phyloP scores from a whole-genome alignment of 176 grass and related monocot species.

The Avena eriantha region DNA sequence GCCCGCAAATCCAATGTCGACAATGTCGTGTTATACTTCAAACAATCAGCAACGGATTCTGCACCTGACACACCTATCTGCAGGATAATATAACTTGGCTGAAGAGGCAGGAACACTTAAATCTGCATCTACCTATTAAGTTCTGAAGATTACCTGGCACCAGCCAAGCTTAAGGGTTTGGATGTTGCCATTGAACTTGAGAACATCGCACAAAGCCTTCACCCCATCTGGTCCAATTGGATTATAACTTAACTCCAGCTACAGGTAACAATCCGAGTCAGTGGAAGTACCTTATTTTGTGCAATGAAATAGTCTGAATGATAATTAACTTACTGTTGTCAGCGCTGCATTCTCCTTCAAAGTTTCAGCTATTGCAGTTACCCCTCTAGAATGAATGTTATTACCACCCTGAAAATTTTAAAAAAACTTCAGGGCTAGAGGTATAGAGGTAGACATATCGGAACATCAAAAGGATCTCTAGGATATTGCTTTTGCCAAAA shows the following conservation, averaged over 20 bases:
- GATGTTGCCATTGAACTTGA: slow-evolving; percentile 92
- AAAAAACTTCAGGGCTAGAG: slow-evolving; percentile 30
- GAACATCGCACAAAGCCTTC: slow-evolving; percentile 80
- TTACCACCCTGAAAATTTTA: slow-evolving; percentile 84
- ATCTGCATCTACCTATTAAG: slow-evolving; percentile 9
- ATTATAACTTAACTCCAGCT: slow-evolving; percentile 98
- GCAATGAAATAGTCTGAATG: slow-evolving; percentile 34
- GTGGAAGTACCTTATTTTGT: slow-evolving; percentile 9
- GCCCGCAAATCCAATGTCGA: slow-evolving; percentile 87
- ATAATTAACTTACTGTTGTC: slow-evolving; percentile 72
- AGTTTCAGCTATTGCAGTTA: slow-evolving; percentile 76
- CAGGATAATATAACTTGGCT: slow-evolving; percentile 49
- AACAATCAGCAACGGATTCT: slow-evolving; percentile 85
- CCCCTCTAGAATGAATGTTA: slow-evolving; percentile 90
- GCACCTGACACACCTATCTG: slow-evolving; percentile 88
- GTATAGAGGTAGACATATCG: neutral
- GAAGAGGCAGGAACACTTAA: slow-evolving; percentile 31
- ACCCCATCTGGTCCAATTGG: slow-evolving; percentile 85
- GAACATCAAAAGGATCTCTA: neutral
- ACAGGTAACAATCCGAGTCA: slow-evolving; percentile 54
- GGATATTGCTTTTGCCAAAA: neutral
- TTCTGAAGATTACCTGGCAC: slow-evolving; percentile 82
- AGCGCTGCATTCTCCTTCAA: slow-evolving; percentile 82
- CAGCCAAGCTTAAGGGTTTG: slow-evolving; percentile 95
- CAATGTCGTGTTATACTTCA: slow-evolving; percentile 92